These are phyloP conservation scores for Fomes fomentarius DNA, from an alignment of 1,284 basidiomycete genomes.

Conservation along the genomic window DNA sequence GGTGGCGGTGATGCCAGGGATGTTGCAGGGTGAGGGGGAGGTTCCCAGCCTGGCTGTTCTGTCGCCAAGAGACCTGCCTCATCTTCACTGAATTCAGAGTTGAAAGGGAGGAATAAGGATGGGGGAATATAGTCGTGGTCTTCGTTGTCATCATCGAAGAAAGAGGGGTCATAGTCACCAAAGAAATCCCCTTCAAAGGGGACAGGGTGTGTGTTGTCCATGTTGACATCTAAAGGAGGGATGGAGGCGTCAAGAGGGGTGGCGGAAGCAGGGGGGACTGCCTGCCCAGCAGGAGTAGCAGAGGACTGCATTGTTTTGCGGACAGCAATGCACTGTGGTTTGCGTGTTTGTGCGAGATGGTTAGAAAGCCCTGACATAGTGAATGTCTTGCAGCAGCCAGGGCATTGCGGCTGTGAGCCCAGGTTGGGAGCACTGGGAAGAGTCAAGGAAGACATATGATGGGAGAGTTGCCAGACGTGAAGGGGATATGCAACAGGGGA, in stretches of 20 bases:
- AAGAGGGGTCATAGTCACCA: not conserved
- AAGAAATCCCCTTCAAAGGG: conserved; percentile 7
- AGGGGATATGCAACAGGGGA: no score
- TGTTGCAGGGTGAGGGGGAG: not conserved
- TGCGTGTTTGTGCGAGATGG: not conserved
- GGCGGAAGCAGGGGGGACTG: no score
- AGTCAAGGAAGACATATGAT: no score
- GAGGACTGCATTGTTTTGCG: not conserved
- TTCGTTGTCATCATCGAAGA: conserved; percentile 2
- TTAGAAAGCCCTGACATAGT: not conserved
- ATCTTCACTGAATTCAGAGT: not conserved
- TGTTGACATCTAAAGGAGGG: not conserved
- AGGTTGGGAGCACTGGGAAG: no score
- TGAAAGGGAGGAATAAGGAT: not conserved
- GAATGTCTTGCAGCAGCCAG: not conserved
- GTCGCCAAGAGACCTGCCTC: no score
- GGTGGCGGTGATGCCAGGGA: not conserved
- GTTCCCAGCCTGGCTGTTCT: no score
- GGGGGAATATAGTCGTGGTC: not conserved
- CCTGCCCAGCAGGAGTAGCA: not conserved
- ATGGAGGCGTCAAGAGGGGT: not conserved
- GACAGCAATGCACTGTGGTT: not conserved
- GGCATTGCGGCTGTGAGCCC: not conserved
- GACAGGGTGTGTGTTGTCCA: not conserved
- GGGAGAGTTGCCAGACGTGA: no score